Conservation (phyloP, 2,329 filamentous ascomycete genomes). For the Hypoxylon sp. region DNA sequence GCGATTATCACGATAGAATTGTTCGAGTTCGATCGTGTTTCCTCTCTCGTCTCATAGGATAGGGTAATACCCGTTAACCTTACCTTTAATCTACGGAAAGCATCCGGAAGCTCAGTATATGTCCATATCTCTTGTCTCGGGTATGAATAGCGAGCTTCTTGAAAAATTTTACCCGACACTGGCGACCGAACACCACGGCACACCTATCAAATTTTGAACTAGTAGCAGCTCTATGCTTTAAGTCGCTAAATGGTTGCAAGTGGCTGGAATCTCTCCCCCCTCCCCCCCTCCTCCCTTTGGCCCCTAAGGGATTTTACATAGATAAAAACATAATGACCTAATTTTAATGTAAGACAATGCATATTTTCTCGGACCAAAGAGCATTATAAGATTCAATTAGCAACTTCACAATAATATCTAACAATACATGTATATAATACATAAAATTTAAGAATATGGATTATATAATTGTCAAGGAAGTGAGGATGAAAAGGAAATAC, state of each 20-base stretch:
- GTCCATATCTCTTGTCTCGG: slow-evolving; percentile 27
- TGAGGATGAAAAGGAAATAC: not conserved
- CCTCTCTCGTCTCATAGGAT: slow-evolving; percentile 21
- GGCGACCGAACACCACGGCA: not conserved
- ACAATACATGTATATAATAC: not conserved
- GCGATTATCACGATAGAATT: slow-evolving; percentile 38
- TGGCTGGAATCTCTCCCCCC: not conserved
- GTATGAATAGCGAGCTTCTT: slow-evolving; percentile 8
- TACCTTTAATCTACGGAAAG: slow-evolving; percentile 14
- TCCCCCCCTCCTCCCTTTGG: not conserved
- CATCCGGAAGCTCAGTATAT: slow-evolving; percentile 19
- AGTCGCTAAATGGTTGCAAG: not conserved
- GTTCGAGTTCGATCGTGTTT: slow-evolving; percentile 39
- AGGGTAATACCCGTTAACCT: slow-evolving; percentile 11
- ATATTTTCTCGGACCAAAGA: slow-evolving; percentile 31
- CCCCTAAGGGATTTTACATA: slow-evolving; percentile 5
- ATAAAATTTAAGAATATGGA: not conserved
- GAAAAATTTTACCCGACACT: not conserved
- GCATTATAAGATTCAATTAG: slow-evolving; percentile 4
- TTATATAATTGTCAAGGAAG: slow-evolving; percentile 12
- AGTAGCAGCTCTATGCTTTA: slow-evolving; percentile 4
- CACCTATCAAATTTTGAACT: slow-evolving; percentile 3
- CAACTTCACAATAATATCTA: not conserved
- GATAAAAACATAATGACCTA: slow-evolving; percentile 3
- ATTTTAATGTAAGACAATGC: slow-evolving; percentile 29